A percentile compares a stretch with the other conserved stretches of the same genome.
These are phyloP conservation scores for Hibiscus trionum DNA, from an alignment of 345 rosid genomes.

Conservation along the genomic window DNA sequence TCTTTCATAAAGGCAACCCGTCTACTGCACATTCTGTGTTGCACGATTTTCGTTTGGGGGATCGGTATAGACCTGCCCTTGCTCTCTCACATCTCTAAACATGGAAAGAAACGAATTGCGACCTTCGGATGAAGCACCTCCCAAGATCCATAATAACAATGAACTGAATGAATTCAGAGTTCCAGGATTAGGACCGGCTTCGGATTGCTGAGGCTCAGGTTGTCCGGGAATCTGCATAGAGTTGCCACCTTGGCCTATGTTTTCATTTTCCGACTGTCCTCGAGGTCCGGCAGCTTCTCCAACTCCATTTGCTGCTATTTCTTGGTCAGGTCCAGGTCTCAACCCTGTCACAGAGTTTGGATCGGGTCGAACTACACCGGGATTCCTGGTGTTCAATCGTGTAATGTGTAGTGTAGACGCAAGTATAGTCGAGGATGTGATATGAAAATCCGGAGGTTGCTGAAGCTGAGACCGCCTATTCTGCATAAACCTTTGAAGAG, in stretches of 20 bases:
- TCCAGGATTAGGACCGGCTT: slow-evolving; percentile 47
- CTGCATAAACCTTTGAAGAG: slow-evolving; percentile 81
- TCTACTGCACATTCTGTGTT: slow-evolving; percentile 24
- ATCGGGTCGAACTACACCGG: slow-evolving; percentile 36
- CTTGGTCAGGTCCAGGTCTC: slow-evolving; percentile 44
- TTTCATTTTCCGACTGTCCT: slow-evolving; percentile 26
- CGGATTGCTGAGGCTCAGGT: slow-evolving; percentile 40
- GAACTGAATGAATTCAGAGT: slow-evolving; percentile 59
- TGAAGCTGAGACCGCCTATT: slow-evolving; percentile 68
- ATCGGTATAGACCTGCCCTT: slow-evolving; percentile 52
- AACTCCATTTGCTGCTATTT: slow-evolving; percentile 21
- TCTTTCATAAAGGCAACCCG: background rate
- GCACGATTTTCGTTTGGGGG: slow-evolving; percentile 23
- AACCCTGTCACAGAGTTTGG: slow-evolving; percentile 31
- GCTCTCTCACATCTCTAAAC: slow-evolving; percentile 89
- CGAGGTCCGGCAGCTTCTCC: slow-evolving; percentile 21
- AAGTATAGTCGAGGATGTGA: slow-evolving; percentile 87
- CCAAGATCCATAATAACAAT: slow-evolving; percentile 70
- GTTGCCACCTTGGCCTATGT: slow-evolving; percentile 24
- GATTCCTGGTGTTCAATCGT: slow-evolving; percentile 66
- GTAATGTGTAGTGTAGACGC: slow-evolving; percentile 95
- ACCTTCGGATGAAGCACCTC: slow-evolving; percentile 93
- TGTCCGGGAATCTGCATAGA: slow-evolving; percentile 35
- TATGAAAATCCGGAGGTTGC: slow-evolving; percentile 86
- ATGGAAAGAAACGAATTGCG: slow-evolving; percentile 53